Evolutionary conservation across 176 grass and related monocot genomes (phyloP).

Genomic region (Thalia dealbata): DNA sequence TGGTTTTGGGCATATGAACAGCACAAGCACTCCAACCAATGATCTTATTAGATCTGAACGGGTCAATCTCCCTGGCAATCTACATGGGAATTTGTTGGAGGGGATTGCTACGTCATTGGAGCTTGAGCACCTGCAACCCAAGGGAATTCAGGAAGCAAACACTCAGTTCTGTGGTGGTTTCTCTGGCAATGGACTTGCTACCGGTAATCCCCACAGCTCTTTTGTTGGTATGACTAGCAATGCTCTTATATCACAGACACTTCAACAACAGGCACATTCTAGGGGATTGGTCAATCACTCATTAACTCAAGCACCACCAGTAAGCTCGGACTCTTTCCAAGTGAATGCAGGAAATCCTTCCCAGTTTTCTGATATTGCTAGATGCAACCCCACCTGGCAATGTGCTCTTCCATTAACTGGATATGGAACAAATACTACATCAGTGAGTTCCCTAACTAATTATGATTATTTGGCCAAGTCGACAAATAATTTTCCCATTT

Average conservation of each 20-base stretch:
- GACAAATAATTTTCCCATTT: conserved; percentile 21
- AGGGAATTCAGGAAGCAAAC: conserved; percentile 49
- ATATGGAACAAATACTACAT: conserved; percentile 23
- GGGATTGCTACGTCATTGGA: conserved; percentile 32
- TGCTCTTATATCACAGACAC: conserved; percentile 37
- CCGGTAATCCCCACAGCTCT: conserved; percentile 3
- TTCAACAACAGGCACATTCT: conserved; percentile 32
- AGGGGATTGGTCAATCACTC: conserved; percentile 22
- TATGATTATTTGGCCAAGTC: conserved; percentile 23
- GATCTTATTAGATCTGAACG: conserved; percentile 42
- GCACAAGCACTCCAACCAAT: conserved; percentile 29
- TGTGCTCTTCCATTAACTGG: conserved; percentile 22
- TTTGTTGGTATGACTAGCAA: conserved; percentile 35
- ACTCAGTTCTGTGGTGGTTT: conserved; percentile 26
- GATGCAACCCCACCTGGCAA: conserved; percentile 27
- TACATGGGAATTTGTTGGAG: conserved; percentile 28
- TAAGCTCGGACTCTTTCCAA: conserved; percentile 25
- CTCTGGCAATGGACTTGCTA: conserved; percentile 26
- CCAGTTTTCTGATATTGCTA: conserved; percentile 27
- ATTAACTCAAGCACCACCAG: conserved; percentile 15
- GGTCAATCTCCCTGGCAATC: conserved; percentile 33
- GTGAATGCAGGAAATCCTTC: conserved; percentile 21
- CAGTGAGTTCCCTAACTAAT: conserved; percentile 24
- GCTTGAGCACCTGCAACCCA: conserved; percentile 36
- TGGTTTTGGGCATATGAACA: conserved; percentile 18